Percentiles rank a stretch among this genome's conserved stretches.
phyloP scores from a whole-genome alignment of 441 rosid species.

The Adansonia gregorii region DNA sequence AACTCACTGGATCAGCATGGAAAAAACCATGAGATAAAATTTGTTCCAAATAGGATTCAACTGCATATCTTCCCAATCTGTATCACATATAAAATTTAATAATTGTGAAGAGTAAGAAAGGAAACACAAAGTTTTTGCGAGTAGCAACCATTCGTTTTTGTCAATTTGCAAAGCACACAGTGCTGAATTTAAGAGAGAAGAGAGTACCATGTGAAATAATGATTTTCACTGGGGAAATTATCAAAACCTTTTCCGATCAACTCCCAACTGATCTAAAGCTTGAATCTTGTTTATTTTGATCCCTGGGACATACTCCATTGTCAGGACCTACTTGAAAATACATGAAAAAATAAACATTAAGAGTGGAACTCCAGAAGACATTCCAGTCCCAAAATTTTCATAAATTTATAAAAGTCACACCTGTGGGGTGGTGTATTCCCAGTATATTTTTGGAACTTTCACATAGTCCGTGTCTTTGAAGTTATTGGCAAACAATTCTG shows the following conservation, averaged over 20 bases:
- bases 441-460: conserved; percentile 82
- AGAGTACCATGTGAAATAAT: conserved; percentile 8
- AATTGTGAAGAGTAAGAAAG: conserved; percentile 25
- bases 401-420: conserved; percentile 40
- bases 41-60: conserved; percentile 98
- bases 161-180: too few species aligned
- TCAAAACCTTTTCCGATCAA: conserved; percentile 89
- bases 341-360: conserved; percentile 11
- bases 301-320: conserved; percentile 99
- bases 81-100: conserved; percentile 28
- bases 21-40: conserved; percentile 97
- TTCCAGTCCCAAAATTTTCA: conserved; percentile 16
- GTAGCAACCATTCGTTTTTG: neutral
- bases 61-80: conserved; percentile 95
- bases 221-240: conserved; percentile 26
- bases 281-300: conserved; percentile 89
- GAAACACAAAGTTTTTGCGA: neutral
- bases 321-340: conserved; percentile 60
- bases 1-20: conserved; percentile 96
- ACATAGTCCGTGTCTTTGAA: conserved; percentile 80
- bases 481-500: conserved; percentile 90
- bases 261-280: conserved; percentile 90
- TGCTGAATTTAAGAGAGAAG: neutral
- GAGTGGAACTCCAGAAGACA: conserved; percentile 4
- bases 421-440: conserved; percentile 98